These are phyloP conservation scores for Colletotrichum tropicale DNA, from an alignment of 2,329 filamentous ascomycete genomes.

Conservation along the genomic window DNA sequence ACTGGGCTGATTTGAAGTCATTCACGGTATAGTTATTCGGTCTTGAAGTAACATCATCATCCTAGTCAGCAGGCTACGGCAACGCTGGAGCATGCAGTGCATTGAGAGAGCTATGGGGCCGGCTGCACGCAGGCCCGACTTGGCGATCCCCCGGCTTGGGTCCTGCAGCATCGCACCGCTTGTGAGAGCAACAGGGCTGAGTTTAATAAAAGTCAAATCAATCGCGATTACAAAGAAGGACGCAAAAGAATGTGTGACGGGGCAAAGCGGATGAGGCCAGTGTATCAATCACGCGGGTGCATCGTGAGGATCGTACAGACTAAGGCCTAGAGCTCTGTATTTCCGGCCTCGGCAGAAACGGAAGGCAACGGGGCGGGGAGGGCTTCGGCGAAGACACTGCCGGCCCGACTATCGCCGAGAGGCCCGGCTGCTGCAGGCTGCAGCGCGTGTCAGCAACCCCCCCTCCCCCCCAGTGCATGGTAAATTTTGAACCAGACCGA, in stretches of 20 bases:
- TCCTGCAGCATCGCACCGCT: background rate
- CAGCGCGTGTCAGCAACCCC: background rate
- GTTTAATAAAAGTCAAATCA: background rate
- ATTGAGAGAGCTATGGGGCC: background rate
- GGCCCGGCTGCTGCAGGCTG: background rate
- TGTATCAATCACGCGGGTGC: background rate
- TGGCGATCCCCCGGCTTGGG: background rate
- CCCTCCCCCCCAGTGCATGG: background rate
- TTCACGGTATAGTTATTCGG: background rate
- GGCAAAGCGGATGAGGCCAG: background rate
- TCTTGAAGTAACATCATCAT: background rate
- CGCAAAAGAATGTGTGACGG: background rate
- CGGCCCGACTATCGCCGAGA: constrained; percentile 18
- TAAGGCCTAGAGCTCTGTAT: background rate
- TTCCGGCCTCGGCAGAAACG: background rate
- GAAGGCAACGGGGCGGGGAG: background rate
- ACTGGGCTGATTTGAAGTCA: background rate
- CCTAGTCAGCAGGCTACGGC: background rate
- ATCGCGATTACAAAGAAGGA: background rate
- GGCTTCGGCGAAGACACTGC: background rate
- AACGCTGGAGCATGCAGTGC: background rate
- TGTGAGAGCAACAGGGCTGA: background rate
- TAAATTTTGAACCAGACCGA: constrained; percentile 14
- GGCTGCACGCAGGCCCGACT: background rate
- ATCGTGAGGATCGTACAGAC: background rate